These are phyloP conservation scores for Chamaecyparis obtusa DNA, from an alignment of 75 land plant species.

Conservation along the genomic window DNA sequence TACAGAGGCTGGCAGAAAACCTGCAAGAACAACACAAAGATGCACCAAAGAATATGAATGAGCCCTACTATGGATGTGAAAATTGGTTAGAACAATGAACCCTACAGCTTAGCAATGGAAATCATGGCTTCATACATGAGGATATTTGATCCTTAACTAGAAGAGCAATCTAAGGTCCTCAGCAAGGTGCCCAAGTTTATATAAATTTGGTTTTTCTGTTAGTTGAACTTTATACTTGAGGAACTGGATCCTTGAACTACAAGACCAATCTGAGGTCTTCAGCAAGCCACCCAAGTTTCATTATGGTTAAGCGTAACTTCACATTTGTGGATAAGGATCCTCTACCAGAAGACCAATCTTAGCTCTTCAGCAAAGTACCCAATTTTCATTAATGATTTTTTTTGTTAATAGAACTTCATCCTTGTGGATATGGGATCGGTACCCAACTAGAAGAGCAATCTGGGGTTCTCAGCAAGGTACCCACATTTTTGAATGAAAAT, in stretches of 20 bases:
- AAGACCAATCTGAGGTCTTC: background rate
- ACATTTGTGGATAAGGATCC: background rate
- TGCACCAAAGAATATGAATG: background rate
- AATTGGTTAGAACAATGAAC: background rate
- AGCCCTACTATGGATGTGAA: too few relatives aligned
- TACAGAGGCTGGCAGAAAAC: slow-evolving; percentile 72
- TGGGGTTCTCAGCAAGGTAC: background rate
- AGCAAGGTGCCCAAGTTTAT: background rate
- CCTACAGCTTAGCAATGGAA: background rate
- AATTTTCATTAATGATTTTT: background rate
- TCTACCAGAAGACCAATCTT: background rate
- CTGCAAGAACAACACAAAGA: slow-evolving; percentile 20
- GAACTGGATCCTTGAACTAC: too few relatives aligned
- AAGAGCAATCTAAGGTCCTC: background rate
- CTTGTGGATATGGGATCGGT: too few relatives aligned
- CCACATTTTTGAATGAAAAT: background rate
- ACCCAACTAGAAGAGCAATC: too few relatives aligned
- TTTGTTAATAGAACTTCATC: too few relatives aligned
- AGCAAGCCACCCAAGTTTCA: background rate
- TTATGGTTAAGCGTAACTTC: background rate
- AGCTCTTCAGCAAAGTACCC: background rate
- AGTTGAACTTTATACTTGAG: too few relatives aligned
- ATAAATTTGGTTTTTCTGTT: too few relatives aligned
- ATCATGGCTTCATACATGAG: background rate
- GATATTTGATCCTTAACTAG: background rate